Evolutionary conservation across 768 basidiomycete genomes (phyloP).

Genomic region (Strobilomyces confusus): DNA sequence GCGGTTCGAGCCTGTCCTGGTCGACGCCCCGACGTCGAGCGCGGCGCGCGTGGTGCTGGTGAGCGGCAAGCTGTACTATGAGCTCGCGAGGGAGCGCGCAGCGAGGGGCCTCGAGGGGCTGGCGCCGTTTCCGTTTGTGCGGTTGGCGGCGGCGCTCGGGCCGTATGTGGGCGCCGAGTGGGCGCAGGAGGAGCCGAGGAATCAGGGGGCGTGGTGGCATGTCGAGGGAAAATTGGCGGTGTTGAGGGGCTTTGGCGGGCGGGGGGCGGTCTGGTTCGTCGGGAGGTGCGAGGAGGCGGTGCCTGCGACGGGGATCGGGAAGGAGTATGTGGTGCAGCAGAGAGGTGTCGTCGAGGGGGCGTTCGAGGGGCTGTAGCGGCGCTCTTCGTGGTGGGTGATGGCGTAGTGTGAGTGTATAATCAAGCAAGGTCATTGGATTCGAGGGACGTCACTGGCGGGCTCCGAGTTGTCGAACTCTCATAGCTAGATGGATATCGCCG

Average conservation of each 20-base stretch:
- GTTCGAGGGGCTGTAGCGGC: conserved; percentile 43
- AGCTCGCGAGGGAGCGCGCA: conserved; percentile 68
- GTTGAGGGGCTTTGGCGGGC: conserved; percentile 37
- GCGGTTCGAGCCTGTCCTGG: conserved; percentile 64
- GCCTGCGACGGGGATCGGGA: conserved; percentile 74
- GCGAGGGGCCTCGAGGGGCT: conserved; percentile 67
- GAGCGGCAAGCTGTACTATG: conserved; percentile 86
- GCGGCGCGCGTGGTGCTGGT: conserved; percentile 69
- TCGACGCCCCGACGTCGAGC: conserved; percentile 39
- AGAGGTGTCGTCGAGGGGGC: conserved; percentile 52
- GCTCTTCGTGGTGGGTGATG: background rate
- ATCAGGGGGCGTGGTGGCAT: conserved; percentile 80
- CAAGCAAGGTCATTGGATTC: too few relatives aligned
- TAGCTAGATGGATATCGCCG: too few relatives aligned
- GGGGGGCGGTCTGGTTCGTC: conserved; percentile 44
- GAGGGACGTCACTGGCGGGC: too few relatives aligned
- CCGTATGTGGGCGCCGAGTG: conserved; percentile 53
- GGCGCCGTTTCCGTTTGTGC: conserved; percentile 78
- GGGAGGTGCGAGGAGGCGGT: conserved; percentile 71
- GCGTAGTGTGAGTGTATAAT: background rate
- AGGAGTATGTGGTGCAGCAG: conserved; percentile 64
- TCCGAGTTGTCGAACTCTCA: too few relatives aligned
- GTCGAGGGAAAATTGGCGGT: conserved; percentile 58
- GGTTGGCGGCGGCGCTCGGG: conserved; percentile 43
- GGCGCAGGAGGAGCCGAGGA: conserved; percentile 86